Base-by-base conservation (phyloP, 2,329 filamentous ascomycete species). In the Alternaria infectoria region DNA sequence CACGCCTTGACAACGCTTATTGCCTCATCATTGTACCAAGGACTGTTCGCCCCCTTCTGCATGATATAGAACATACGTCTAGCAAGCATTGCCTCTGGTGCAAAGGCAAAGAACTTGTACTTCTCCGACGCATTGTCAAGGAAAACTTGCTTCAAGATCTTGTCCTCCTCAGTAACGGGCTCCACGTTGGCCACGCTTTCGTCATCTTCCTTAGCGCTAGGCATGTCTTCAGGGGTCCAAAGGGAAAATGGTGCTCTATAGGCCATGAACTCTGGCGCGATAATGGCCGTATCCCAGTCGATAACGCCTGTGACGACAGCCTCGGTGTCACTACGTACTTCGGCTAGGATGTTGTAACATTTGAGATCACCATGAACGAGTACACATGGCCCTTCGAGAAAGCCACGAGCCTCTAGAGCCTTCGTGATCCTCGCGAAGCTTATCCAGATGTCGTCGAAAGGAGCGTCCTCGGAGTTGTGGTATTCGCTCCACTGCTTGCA, bases 271-370 rank as follows among this genome's bases (percentile, higher is more conserved):
- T 64, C 61, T 0, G 78, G 78, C 0, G 67, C 77, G 28, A 81
- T 67, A 0, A 71, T 30, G 5, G 79, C 77, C 19, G 59, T 63
- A 36, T 81, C 79, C 77, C 78, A 80, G 59, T 80, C 77, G 1
- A 80, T 65, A 17, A 80, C 69, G 11, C 47, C 74, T 2, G 72
- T 72, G 11, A 77, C 59, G 7, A 57, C 13, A 7, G 65, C 46
- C 12, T 54, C n/a, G 21, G 46, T 49, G 12, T 57, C 13, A 17
- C 56, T 57, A 6, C 46, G 26, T 12, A 66, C 45, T n/a, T 71
- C 58, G 6, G 73, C 68, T 1, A 80, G 64, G 10, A 80, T 65
- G 59, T 80, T 79, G 15, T 70, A 70, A 2, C 64, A 46, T 1
- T 57, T 61, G 3, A 80, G 54, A 59, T 80, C 75, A 3, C 71